These are phyloP conservation scores for Mycena filopes DNA, from an alignment of 768 basidiomycete species.

Conservation along the genomic window DNA sequence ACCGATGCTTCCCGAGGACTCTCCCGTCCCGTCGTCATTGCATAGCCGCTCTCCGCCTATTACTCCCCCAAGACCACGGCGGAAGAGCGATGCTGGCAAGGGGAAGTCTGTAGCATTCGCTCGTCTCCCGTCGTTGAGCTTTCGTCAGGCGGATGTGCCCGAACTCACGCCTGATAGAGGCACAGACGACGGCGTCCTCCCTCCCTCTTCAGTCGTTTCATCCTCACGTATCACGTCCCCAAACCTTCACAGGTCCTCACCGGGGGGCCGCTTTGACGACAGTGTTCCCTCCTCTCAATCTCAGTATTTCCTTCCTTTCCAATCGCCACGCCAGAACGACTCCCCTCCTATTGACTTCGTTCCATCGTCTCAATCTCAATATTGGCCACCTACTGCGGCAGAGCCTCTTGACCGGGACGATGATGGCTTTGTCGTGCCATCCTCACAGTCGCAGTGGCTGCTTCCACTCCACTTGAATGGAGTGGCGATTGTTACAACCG, in stretches of 20 bases:
- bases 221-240: slow-evolving; percentile 42
- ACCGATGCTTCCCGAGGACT: not conserved
- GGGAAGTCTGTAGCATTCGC: slow-evolving; percentile 18
- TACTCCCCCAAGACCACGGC: not conserved
- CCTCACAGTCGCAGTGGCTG: slow-evolving; percentile 45
- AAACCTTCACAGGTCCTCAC: not conserved
- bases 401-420: slow-evolving; percentile 4
- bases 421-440: slow-evolving; percentile 42
- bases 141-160: not conserved
- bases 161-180: not conserved
- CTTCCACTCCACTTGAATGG: slow-evolving; percentile 32
- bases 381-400: not conserved
- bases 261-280: not conserved
- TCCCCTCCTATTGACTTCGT: not conserved
- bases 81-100: not conserved
- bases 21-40: not conserved
- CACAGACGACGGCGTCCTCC: not conserved
- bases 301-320: slow-evolving; percentile 10
- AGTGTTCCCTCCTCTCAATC: slow-evolving; percentile 20
- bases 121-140: not conserved
- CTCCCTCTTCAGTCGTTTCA: slow-evolving; percentile 37
- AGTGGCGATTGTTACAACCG: not conserved
- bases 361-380: slow-evolving; percentile 29
- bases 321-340: not conserved
- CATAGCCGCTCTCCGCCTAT: not conserved